phyloP scores from a whole-genome alignment of 495 filamentous ascomycete genomes.

The Durotheca rogersii region DNA sequence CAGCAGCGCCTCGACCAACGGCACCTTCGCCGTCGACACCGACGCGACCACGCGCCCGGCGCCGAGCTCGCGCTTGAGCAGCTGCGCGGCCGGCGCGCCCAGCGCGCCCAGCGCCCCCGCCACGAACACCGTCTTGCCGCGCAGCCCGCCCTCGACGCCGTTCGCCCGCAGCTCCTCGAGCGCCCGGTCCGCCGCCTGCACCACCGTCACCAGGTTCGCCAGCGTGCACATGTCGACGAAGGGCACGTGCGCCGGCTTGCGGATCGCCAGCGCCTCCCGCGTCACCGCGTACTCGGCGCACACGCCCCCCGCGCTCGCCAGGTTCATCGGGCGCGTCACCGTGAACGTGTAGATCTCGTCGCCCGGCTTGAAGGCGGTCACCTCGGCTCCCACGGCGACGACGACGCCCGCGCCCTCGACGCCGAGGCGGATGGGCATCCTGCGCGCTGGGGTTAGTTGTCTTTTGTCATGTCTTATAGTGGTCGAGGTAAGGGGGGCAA shows the following conservation, averaged over 20 bases:
- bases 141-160: slow-evolving; percentile 34
- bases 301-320: slow-evolving; percentile 28
- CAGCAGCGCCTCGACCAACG: slow-evolving; percentile 45
- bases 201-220: slow-evolving; percentile 42
- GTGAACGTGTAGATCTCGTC: slow-evolving; percentile 52
- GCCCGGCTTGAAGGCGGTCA: slow-evolving; percentile 48
- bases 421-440: slow-evolving; percentile 33
- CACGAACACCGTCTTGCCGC: slow-evolving; percentile 58
- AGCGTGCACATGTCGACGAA: slow-evolving; percentile 41
- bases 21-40: slow-evolving; percentile 54
- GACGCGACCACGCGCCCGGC: slow-evolving; percentile 54
- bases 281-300: slow-evolving; percentile 45
- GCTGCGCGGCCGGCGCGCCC: slow-evolving; percentile 50
- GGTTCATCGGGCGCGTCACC: slow-evolving; percentile 30
- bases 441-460: not conserved
- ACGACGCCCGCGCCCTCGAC: slow-evolving; percentile 47
- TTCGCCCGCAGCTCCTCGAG: slow-evolving; percentile 40
- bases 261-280: slow-evolving; percentile 23
- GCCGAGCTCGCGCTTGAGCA: slow-evolving; percentile 55
- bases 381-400: slow-evolving; percentile 43
- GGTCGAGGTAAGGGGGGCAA: too few species aligned
- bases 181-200: slow-evolving; percentile 46
- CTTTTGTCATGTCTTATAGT: too few species aligned
- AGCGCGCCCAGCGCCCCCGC: slow-evolving; percentile 54
- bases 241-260: slow-evolving; percentile 42